phyloP scores from a whole-genome alignment of 805 yeast species.

The Sungouiella thailandica region DNA sequence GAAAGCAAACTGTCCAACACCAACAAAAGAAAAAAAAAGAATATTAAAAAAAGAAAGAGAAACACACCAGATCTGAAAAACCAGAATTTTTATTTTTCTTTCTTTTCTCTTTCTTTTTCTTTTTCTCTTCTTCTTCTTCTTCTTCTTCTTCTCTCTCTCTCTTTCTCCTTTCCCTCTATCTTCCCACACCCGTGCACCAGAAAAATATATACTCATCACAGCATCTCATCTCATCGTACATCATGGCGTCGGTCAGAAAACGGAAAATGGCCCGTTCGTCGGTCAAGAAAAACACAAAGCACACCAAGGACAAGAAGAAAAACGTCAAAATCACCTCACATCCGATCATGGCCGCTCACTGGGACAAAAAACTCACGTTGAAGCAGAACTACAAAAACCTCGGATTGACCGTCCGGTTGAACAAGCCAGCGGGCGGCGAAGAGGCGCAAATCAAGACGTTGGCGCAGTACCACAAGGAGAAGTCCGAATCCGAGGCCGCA shows the following conservation, averaged over 20 bases:
- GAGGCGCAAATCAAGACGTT: conserved; percentile 50
- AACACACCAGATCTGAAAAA: not conserved
- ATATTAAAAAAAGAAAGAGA: no score
- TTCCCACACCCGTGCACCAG: conserved; percentile 3
- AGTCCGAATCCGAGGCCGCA: conserved; percentile 16
- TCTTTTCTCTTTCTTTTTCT: no score
- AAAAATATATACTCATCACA: conserved; percentile 1
- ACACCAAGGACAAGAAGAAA: conserved; percentile 64
- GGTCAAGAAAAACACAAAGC: conserved; percentile 63
- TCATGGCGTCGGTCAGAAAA: conserved; percentile 73
- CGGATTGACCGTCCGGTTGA: conserved; percentile 69
- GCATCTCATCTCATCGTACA: conserved; percentile 1
- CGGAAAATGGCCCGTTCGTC: conserved; percentile 78
- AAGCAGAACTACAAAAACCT: conserved; percentile 80
- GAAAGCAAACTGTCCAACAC: no score
- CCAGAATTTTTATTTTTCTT: no score
- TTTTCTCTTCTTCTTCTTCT: not conserved
- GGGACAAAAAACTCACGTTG: conserved; percentile 82
- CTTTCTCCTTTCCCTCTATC: not conserved
- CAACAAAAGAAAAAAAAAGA: not conserved
- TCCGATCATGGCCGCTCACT: conserved; percentile 80
- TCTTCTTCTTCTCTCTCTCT: not conserved
- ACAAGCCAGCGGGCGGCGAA: conserved; percentile 68
- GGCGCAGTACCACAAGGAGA: conserved; percentile 31
- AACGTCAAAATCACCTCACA: conserved; percentile 63